phyloP scores from a whole-genome alignment of 495 filamentous ascomycete species.

The Penicillium psychrofluorescens region DNA sequence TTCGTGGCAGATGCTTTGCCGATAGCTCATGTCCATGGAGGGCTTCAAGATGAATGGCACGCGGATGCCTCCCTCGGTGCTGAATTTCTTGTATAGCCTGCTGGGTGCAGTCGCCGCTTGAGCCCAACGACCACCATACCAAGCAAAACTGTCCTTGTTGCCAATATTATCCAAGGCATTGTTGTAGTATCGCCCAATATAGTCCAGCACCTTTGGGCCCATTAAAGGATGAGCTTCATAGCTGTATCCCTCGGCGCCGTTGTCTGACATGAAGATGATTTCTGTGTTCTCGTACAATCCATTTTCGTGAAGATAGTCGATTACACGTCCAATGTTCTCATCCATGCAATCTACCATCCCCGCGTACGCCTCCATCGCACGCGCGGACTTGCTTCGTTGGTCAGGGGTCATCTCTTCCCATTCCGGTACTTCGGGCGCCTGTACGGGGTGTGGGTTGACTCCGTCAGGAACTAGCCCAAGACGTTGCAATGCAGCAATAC shows the following conservation, averaged over 20 bases:
- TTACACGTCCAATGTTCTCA: constrained; percentile 41
- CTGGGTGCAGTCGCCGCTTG: constrained; percentile 46
- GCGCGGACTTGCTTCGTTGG: constrained; percentile 28
- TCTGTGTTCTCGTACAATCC: constrained; percentile 50
- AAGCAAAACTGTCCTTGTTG: constrained; percentile 47
- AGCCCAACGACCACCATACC: constrained; percentile 53
- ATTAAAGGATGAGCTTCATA: constrained; percentile 11
- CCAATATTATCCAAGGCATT: constrained; percentile 56
- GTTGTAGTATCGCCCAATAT: constrained; percentile 45
- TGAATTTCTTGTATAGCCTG: constrained; percentile 41
- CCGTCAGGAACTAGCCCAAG: constrained; percentile 26
- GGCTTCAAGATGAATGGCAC: constrained; percentile 38
- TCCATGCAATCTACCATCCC: constrained; percentile 51
- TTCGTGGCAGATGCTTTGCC: constrained; percentile 8
- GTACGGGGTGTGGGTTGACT: constrained; percentile 23
- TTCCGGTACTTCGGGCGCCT: not conserved
- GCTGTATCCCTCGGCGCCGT: constrained; percentile 47
- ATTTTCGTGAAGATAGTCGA: constrained; percentile 38
- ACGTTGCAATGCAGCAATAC: constrained; percentile 12
- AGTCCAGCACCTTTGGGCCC: not conserved
- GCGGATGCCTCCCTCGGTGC: constrained; percentile 44
- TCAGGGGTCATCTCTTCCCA: constrained; percentile 9
- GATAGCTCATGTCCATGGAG: constrained; percentile 1
- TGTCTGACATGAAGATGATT: constrained; percentile 49
- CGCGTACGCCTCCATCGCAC: constrained; percentile 49